Base-by-base conservation (phyloP, 2,329 filamentous ascomycete genomes). In the Ascochyta rabiei region DNA sequence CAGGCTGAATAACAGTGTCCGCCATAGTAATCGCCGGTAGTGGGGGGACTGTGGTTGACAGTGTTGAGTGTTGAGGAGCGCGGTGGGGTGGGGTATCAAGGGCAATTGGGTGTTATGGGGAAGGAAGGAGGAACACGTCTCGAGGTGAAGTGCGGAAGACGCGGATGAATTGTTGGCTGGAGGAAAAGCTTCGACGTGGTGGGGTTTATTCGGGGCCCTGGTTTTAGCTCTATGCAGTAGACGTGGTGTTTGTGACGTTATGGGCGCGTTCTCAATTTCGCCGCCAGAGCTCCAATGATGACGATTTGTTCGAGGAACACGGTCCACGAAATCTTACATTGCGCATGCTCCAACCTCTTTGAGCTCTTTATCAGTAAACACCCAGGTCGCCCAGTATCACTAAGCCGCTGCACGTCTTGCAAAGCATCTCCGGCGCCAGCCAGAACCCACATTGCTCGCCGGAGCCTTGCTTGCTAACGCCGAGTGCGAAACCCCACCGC, bases 1-100 rank as follows among this genome's bases (percentile, higher is more conserved):
- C 77, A 46, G 76, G 76, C 57, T 76, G 73, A 62, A 81, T 79
- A 56, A 80, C 70, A 26, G 79, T 80, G 71, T 80, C 75, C 60
- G 79, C 76, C 79, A 81, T 81, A 40, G 53, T 60, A 50, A 53
- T 47, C 49, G 55, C 49, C 42, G 43, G 53, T 53, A 49, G 51
- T 23, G 48, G 39, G 48, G 48, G 38, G 48, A 42, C 28, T 65
- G 67, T 65, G 65, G 57, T 60, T 56, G 64, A 54, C 59, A 55
- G 21, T 4, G 21, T 23, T n/a, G n/a, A n/a, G 48, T 54, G 51
- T 48, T 61, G 53, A 57, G 56, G 52, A 51, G 59, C 54, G 57
- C 56, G 63, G 60, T 61, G 62, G 57, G 53, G 47, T 50, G 39
- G 59, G 48, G 52, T 54, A 44, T 59, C 53, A 57, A 48, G 45